phyloP scores from a whole-genome alignment of 495 filamentous ascomycete genomes.

The Aspergillus biplanus region DNA sequence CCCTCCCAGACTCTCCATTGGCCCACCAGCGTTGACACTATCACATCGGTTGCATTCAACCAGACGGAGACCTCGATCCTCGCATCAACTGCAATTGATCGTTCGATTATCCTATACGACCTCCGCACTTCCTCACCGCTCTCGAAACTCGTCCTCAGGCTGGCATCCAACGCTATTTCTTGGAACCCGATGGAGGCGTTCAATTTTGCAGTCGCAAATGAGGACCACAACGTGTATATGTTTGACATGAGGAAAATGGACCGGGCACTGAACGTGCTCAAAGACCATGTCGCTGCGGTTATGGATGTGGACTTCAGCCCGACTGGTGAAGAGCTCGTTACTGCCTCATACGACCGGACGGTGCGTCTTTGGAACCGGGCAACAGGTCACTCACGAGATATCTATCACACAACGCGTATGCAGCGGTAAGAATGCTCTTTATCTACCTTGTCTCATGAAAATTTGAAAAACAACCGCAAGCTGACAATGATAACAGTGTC shows the following conservation, averaged over 20 bases:
- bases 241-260: conserved; percentile 88
- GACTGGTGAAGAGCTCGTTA: conserved; percentile 91
- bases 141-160: conserved; percentile 73
- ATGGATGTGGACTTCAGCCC: conserved; percentile 97
- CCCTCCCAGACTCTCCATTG: conserved; percentile 81
- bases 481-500: conserved; percentile 51
- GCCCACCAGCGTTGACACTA: conserved; percentile 89
- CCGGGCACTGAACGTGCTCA: conserved; percentile 86
- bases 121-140: conserved; percentile 85
- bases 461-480: conserved; percentile 7
- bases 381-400: conserved; percentile 82
- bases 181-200: conserved; percentile 98
- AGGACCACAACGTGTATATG: conserved; percentile 79
- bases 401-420: conserved; percentile 98
- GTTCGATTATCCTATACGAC: conserved; percentile 86
- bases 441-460: not conserved
- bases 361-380: conserved; percentile 79
- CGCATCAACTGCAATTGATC: conserved; percentile 79
- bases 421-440: conserved; percentile 59
- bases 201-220: conserved; percentile 83
- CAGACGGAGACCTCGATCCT: conserved; percentile 90
- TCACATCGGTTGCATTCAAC: conserved; percentile 88
- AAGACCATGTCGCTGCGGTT: conserved; percentile 93
- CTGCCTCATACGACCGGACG: conserved; percentile 83
- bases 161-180: conserved; percentile 81